Evolutionary conservation across 139 green algal genomes (phyloP).

Genomic region (Cymbomonas tetramitiformis): DNA sequence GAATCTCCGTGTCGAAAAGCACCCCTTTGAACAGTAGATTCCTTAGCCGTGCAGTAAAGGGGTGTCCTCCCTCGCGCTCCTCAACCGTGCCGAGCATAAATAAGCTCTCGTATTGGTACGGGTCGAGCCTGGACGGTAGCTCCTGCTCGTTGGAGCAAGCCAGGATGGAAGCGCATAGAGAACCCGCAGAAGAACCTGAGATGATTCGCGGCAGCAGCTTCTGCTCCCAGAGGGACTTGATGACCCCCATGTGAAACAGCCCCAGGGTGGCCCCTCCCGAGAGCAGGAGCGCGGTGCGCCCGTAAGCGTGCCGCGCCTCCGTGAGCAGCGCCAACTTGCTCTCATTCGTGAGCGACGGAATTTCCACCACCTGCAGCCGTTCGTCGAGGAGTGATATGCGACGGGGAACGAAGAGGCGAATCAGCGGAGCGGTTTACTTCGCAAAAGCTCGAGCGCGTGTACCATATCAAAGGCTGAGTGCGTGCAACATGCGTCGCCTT

Average conservation of each 20-base stretch:
- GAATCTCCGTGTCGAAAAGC: conserved; percentile 30
- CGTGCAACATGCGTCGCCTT: too few relatives aligned
- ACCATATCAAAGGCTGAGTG: too few relatives aligned
- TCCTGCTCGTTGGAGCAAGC: conserved; percentile 4
- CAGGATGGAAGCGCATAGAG: conserved; percentile 36
- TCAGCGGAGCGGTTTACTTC: too few relatives aligned
- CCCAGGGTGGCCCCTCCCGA: conserved; percentile 77
- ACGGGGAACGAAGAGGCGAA: too few relatives aligned
- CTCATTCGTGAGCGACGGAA: too few relatives aligned
- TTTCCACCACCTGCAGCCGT: too few relatives aligned
- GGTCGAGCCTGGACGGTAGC: conserved; percentile 13
- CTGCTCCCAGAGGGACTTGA: conserved; percentile 76
- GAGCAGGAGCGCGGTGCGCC: conserved; percentile 85
- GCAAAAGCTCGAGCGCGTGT: too few relatives aligned
- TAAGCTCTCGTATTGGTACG: conserved; percentile 19
- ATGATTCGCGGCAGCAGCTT: conserved; percentile 78
- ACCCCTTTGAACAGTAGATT: conserved; percentile 28
- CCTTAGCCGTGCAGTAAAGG: not conserved
- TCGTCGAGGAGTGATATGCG: too few relatives aligned
- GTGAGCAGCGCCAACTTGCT: conserved; percentile 78
- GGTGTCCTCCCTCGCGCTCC: too few relatives aligned
- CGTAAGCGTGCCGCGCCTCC: conserved; percentile 86
- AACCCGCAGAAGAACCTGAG: conserved; percentile 69
- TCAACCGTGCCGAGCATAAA: conserved; percentile 9
- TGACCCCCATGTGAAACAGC: conserved; percentile 84